phyloP scores from a whole-genome alignment of 2,329 filamentous ascomycete genomes.

The Penicillium sp. region DNA sequence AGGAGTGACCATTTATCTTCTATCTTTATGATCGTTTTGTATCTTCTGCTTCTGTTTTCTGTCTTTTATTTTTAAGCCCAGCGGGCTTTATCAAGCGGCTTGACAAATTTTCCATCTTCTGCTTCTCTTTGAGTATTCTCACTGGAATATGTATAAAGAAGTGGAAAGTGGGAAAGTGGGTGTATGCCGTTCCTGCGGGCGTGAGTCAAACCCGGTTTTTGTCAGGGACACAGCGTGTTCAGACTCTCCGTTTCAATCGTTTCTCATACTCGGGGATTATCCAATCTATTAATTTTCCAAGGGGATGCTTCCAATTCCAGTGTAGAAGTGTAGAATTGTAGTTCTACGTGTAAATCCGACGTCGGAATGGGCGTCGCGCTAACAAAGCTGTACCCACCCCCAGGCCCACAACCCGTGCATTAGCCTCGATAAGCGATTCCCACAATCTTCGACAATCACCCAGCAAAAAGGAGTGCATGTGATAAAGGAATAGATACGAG shows the following conservation, averaged over 20 bases:
- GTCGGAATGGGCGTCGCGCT: conserved; percentile 18
- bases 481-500: background rate
- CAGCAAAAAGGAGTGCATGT: background rate
- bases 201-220: conserved; percentile 8
- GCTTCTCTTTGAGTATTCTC: background rate
- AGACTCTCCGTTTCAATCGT: conserved; percentile 18
- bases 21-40: conserved; percentile 14
- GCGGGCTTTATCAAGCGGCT: background rate
- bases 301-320: background rate
- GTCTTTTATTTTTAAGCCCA: background rate
- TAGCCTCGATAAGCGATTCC: conserved; percentile 9
- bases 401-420: conserved; percentile 25
- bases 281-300: conserved; percentile 14
- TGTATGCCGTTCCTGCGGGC: background rate
- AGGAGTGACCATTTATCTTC: conserved; percentile 22
- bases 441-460: background rate
- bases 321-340: background rate
- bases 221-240: conserved; percentile 2
- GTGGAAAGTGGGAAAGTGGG: background rate
- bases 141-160: too few relatives aligned
- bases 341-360: background rate
- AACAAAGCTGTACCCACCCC: conserved; percentile 20
- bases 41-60: background rate
- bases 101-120: background rate
- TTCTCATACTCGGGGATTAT: conserved; percentile 5